Percentiles rank a stretch among this genome's conserved stretches.
These are phyloP conservation scores for Oenanthe javanica DNA, from an alignment of 140 eudicot genomes.

Conservation along the genomic window DNA sequence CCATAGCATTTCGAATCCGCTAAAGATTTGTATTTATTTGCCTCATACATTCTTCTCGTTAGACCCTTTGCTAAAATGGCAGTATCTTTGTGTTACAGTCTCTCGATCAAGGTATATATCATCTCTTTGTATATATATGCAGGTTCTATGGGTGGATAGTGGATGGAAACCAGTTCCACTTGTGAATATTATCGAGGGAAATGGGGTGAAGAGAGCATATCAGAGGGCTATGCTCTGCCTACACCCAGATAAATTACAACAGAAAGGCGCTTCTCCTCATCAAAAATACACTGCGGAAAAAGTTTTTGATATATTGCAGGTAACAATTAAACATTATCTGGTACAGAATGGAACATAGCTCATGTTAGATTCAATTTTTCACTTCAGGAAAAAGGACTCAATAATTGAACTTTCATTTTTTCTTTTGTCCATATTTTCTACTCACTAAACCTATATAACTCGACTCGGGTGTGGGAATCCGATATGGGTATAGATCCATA, in stretches of 20 bases:
- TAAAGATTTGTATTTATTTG: neutral
- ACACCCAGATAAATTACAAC: conserved; percentile 97
- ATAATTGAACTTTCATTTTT: neutral
- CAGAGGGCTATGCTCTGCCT: conserved; percentile 79
- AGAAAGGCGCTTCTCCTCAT: conserved; percentile 74
- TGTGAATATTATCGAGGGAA: conserved; percentile 73
- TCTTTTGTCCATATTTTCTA: neutral
- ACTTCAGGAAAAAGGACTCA: neutral
- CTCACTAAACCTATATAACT: neutral
- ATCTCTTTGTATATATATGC: neutral
- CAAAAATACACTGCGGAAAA: conserved; percentile 75
- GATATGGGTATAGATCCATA: neutral
- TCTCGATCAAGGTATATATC: neutral
- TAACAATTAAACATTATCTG: conserved; percentile 6
- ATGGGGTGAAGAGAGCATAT: conserved; percentile 77
- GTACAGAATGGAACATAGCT: neutral
- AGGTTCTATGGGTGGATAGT: conserved; percentile 89
- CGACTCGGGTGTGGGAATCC: too few relatives aligned
- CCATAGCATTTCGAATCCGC: neutral
- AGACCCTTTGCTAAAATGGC: neutral
- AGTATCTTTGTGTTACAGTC: neutral
- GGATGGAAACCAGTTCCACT: conserved; percentile 95
- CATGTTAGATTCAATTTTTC: neutral
- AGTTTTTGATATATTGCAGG: conserved; percentile 95
- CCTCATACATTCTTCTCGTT: neutral